A percentile compares a stretch with the other conserved stretches of the same genome.
These are phyloP conservation scores for Candida nanaspora DNA, from an alignment of 805 yeast genomes.

Conservation along the genomic window DNA sequence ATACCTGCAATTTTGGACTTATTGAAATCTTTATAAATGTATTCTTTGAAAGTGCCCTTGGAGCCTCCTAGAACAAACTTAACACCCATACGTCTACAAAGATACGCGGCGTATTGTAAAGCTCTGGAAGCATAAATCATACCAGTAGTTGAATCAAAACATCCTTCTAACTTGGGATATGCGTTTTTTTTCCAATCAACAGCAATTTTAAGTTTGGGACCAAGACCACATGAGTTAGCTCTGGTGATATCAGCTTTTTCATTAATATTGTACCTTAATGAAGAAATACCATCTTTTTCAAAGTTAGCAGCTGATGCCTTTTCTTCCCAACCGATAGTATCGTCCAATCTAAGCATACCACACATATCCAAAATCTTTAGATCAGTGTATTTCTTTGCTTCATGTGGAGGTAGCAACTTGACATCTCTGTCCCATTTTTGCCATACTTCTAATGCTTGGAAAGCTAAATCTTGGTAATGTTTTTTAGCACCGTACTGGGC, in stretches of 20 bases:
- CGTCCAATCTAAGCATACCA: slow-evolving; percentile 23
- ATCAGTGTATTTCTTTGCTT: slow-evolving; percentile 16
- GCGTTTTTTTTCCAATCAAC: slow-evolving; percentile 7
- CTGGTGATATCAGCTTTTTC: slow-evolving; percentile 21
- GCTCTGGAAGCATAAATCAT: slow-evolving; percentile 29
- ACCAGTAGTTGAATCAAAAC: slow-evolving; percentile 26
- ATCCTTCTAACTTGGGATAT: slow-evolving; percentile 14
- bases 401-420: slow-evolving; percentile 14
- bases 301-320: slow-evolving; percentile 16
- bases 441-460: slow-evolving; percentile 19
- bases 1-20: slow-evolving; percentile 20
- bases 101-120: slow-evolving; percentile 21
- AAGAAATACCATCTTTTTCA: slow-evolving; percentile 19
- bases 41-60: slow-evolving; percentile 20
- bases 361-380: slow-evolving; percentile 20
- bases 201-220: slow-evolving; percentile 16
- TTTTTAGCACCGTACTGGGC: slow-evolving; percentile 30
- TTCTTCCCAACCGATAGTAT: slow-evolving; percentile 19
- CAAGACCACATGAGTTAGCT: slow-evolving; percentile 24
- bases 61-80: slow-evolving; percentile 25
- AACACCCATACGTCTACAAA: slow-evolving; percentile 25
- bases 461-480: slow-evolving; percentile 26
- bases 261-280: slow-evolving; percentile 24
- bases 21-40: slow-evolving; percentile 10
- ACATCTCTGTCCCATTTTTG: slow-evolving; percentile 20